Conservation (phyloP, 2,329 filamentous ascomycete species). For the Juglanconis juglandina region DNA sequence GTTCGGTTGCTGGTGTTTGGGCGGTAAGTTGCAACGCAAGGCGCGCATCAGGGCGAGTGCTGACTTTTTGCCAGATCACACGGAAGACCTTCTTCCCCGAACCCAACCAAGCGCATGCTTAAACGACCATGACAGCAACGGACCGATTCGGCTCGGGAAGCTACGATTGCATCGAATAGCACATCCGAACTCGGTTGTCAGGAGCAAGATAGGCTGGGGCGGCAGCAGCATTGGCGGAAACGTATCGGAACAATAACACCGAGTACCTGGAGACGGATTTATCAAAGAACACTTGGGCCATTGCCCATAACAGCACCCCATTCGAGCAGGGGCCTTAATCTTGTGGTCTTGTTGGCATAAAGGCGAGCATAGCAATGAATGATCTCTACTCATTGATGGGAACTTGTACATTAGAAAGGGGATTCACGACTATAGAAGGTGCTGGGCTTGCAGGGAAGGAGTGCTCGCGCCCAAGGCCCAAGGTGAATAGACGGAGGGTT, state of each 20-base stretch:
- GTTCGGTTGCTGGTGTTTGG: constrained; percentile 80
- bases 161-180: constrained; percentile 18
- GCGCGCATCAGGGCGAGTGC: neutral
- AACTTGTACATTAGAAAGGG: constrained; percentile 47
- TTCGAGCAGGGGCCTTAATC: constrained; percentile 22
- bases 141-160: constrained; percentile 1
- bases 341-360: constrained; percentile 12
- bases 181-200: neutral
- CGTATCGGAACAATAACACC: neutral
- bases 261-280: neutral
- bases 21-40: constrained; percentile 62
- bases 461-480: neutral
- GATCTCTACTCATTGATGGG: constrained; percentile 51
- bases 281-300: neutral
- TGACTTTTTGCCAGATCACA: constrained; percentile 18
- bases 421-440: constrained; percentile 26
- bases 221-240: too few relatives aligned
- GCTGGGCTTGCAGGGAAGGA: neutral
- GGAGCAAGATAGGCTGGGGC: neutral
- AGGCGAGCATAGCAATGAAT: constrained; percentile 41
- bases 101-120: neutral
- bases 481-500: neutral
- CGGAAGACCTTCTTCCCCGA: constrained; percentile 25
- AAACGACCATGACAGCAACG: neutral
- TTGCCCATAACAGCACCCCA: constrained; percentile 8